Evolutionary conservation across 140 eudicot species (phyloP).

Genomic region (Flaveria floridana): DNA sequence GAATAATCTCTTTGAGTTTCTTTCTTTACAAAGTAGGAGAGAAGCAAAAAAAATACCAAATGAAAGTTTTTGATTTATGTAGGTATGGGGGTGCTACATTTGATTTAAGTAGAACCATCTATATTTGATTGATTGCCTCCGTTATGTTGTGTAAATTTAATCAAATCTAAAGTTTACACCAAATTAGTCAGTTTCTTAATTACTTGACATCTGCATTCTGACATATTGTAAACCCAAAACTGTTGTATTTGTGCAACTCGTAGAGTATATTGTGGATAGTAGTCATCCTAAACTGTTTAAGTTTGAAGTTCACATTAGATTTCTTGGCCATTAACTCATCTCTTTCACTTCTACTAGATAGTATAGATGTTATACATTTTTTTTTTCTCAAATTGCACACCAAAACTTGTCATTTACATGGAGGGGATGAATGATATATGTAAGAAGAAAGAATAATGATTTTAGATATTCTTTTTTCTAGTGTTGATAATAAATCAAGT

Average conservation of each 20-base stretch:
- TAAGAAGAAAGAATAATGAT: background rate
- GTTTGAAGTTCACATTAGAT: no score
- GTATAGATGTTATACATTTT: no score
- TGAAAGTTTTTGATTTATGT: background rate
- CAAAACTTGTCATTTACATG: background rate
- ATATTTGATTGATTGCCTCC: no score
- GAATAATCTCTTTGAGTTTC: conserved; percentile 27
- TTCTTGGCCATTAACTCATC: no score
- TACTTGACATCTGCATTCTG: conserved; percentile 5
- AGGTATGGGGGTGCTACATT: no score
- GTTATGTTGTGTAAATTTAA: no score
- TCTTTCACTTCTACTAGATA: no score
- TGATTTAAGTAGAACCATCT: no score
- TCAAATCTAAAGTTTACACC: background rate
- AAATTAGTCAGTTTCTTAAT: conserved; percentile 12
- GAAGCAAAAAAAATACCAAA: background rate
- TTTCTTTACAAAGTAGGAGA: background rate
- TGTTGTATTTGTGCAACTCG: background rate
- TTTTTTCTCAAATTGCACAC: background rate
- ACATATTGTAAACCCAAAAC: conserved; percentile 20
- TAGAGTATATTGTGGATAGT: no score
- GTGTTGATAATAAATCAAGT: background rate
- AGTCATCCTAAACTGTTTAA: no score
- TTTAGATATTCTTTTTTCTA: background rate
- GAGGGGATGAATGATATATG: background rate